Evolutionary conservation across 2,329 filamentous ascomycete species (phyloP), one percentile per base, ranked within the genome.

Genomic region (Fusarium keratoplasticum): DNA sequence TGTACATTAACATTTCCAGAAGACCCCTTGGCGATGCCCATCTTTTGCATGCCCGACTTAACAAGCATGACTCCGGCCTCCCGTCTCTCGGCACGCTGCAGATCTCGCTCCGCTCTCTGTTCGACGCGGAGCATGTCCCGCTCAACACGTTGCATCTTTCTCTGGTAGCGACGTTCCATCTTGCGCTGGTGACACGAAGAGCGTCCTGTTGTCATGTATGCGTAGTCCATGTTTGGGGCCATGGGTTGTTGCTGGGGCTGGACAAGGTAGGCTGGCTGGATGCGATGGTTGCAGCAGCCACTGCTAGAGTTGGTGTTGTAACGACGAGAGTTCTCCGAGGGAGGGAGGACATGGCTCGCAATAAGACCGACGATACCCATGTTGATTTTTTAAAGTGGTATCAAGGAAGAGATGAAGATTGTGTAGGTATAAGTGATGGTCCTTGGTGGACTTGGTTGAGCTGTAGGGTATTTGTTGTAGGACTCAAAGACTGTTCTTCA

Each of bases 301-400:
- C 47, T 22, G 9, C 50, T 10, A 5, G 14, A 31, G 16, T 61
- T 62, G n/a, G 61, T 16, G 27, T 63, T n/a, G 16, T 66, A 66
- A 3, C 35, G 31, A 1, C 61, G 42, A 18, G 71, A 61, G 20
- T 68, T 61, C 14, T 67, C 62, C 31, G 61, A 31, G 16, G 10
- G 31, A 18, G 47, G 10, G 16, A 74, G 18, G 1, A 78, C 25
- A 14, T 50, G 66, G 3, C 63, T 6, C 4, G 67, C 57, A 5
- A 61, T 64, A 52, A 74, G 71, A 57, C 68, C 61, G 33, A 78
- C 64, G 16, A 78, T 61, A 65, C 71, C 73, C 76, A 78, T 78
- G 31, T 47, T 70, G 33, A 57, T 52, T 22, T 25, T 33, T 62
- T 52, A 16, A 47, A 25, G 11, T 16, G 54, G 18, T 29, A 33